Percentiles rank a stretch among this genome's conserved stretches.
Conservation (phyloP, 1,284 basidiomycete genomes). For the Trametes hirsuta region DNA sequence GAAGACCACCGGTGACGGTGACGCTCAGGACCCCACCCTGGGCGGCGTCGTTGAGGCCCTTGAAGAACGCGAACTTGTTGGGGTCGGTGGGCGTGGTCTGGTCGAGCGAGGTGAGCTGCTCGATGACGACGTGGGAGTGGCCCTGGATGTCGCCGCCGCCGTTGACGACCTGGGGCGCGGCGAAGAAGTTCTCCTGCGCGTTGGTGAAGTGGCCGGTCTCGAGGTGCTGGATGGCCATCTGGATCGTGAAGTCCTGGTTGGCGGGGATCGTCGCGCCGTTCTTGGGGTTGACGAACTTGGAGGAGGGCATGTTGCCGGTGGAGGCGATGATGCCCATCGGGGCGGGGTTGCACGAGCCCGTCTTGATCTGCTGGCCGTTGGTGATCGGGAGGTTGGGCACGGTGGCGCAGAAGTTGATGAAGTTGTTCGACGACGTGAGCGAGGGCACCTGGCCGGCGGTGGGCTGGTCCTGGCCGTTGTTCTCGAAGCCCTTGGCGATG, state of each 20-base stretch:
- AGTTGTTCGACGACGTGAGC: slow-evolving; percentile 54
- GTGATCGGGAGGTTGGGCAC: slow-evolving; percentile 42
- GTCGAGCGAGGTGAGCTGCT: slow-evolving; percentile 53
- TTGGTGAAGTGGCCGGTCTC: slow-evolving; percentile 58
- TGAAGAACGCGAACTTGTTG: slow-evolving; percentile 68
- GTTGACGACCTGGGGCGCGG: slow-evolving; percentile 64
- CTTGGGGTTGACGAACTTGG: slow-evolving; percentile 51
- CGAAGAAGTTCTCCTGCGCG: slow-evolving; percentile 56
- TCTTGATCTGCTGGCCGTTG: slow-evolving; percentile 35
- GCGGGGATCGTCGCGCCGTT: slow-evolving; percentile 48
- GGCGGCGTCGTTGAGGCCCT: slow-evolving; percentile 55
- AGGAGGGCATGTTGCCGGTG: slow-evolving; percentile 47
- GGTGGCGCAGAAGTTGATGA: slow-evolving; percentile 54
- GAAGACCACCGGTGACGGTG: slow-evolving; percentile 60
- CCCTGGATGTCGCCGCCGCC: slow-evolving; percentile 51
- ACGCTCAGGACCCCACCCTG: slow-evolving; percentile 57
- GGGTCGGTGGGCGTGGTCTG: slow-evolving; percentile 62
- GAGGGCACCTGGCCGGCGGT: slow-evolving; percentile 52
- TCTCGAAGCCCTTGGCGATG: slow-evolving; percentile 54
- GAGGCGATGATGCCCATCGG: slow-evolving; percentile 50
- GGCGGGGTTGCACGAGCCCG: slow-evolving; percentile 36
- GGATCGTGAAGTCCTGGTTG: slow-evolving; percentile 52
- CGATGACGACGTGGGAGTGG: slow-evolving; percentile 69
- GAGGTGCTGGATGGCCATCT: slow-evolving; percentile 50
- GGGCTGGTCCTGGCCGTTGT: slow-evolving; percentile 50